A percentile compares a stretch with the other conserved stretches of the same genome.
These are phyloP conservation scores for Polymyxa betae DNA, from an alignment of 208 protist species.

Conservation along the genomic window DNA sequence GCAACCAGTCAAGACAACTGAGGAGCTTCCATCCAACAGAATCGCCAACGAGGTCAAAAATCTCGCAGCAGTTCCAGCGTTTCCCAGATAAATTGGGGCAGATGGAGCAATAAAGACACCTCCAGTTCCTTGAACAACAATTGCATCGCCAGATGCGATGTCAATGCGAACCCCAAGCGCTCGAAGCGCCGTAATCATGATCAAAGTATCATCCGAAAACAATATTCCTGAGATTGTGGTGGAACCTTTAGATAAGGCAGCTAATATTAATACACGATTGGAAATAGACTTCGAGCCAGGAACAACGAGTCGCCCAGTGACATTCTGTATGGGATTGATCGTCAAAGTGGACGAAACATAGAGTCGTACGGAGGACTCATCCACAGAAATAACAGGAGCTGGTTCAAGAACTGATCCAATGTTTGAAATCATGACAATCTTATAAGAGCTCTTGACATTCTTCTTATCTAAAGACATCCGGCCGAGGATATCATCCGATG, in stretches of 20 bases:
- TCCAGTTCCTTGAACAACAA: neutral
- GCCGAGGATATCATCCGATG: conserved; percentile 65
- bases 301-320: conserved; percentile 63
- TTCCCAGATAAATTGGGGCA: conserved; percentile 73
- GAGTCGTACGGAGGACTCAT: neutral
- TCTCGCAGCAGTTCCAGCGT: conserved; percentile 75
- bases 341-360: neutral
- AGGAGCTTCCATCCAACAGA: conserved; percentile 55
- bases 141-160: conserved; percentile 55
- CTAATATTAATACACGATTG: conserved; percentile 75
- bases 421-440: conserved; percentile 65
- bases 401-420: conserved; percentile 65
- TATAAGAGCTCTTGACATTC: conserved; percentile 70
- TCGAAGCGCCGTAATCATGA: conserved; percentile 69
- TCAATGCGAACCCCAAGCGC: conserved; percentile 54
- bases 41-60: conserved; percentile 75
- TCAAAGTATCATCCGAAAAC: conserved; percentile 75
- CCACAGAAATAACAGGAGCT: neutral
- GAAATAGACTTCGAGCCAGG: conserved; percentile 79
- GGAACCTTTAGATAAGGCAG: conserved; percentile 69
- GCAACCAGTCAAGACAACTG: conserved; percentile 68
- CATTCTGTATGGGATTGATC: neutral
- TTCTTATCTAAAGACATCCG: conserved; percentile 81
- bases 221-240: conserved; percentile 70
- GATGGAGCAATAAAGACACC: neutral